Evolutionary conservation across 768 basidiomycete species (phyloP).

Genomic region (Auriculariales sp.): DNA sequence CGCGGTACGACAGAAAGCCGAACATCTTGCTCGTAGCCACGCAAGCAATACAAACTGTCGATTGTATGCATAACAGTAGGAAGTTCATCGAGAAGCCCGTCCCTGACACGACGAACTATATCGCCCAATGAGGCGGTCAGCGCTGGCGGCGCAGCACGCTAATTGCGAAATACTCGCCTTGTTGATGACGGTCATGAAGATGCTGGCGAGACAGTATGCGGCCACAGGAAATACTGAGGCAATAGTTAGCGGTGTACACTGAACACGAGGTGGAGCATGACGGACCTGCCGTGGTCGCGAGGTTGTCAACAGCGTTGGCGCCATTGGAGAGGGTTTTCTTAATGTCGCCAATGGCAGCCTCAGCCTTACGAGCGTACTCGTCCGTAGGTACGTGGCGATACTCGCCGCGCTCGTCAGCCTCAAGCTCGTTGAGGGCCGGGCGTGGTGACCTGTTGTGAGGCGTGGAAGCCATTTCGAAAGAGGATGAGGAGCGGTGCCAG

Average conservation of each 20-base stretch:
- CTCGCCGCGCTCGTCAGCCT: conserved; percentile 5
- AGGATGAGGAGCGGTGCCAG: no score
- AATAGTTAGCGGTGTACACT: not conserved
- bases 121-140: not conserved
- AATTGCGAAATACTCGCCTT: conserved; percentile 41
- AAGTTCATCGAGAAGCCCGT: conserved; percentile 94
- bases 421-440: not conserved
- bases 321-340: not conserved
- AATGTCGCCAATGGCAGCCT: not conserved
- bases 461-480: not conserved
- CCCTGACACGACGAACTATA: conserved; percentile 88
- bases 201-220: conserved; percentile 84
- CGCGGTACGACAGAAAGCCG: conserved; percentile 71
- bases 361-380: not conserved
- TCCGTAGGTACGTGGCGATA: not conserved
- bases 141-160: not conserved
- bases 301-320: not conserved
- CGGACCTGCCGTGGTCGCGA: not conserved
- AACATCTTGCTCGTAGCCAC: conserved; percentile 59
- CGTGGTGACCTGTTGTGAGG: not conserved
- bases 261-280: not conserved
- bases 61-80: conserved; percentile 82
- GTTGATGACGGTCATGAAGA: conserved; percentile 94
- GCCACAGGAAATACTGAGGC: conserved; percentile 62
- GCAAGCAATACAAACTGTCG: conserved; percentile 68